A percentile compares a stretch with the other conserved stretches of the same genome.
These are phyloP conservation scores for Amyloporia xantha DNA, from an alignment of 768 basidiomycete species.

Conservation along the genomic window DNA sequence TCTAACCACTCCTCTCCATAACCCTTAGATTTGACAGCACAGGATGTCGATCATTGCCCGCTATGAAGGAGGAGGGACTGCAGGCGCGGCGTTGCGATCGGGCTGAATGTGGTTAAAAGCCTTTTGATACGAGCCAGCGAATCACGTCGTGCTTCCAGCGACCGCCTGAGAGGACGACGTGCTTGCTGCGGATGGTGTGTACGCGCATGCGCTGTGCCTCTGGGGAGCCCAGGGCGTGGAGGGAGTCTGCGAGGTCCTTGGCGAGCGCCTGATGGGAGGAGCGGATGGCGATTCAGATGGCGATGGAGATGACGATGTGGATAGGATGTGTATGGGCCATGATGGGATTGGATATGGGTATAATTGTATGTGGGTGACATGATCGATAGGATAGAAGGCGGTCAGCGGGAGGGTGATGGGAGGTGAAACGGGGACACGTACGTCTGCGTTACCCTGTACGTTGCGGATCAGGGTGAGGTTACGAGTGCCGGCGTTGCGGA, in stretches of 20 bases:
- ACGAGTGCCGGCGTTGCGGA: constrained; percentile 59
- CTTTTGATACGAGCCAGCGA: constrained; percentile 56
- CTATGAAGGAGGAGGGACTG: too few species aligned
- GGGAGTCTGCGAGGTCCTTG: constrained; percentile 43
- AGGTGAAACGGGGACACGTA: constrained; percentile 24
- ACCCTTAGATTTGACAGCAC: too few species aligned
- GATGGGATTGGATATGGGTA: neutral
- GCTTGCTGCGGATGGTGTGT: constrained; percentile 39
- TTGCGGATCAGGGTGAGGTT: constrained; percentile 57
- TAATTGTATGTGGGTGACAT: neutral
- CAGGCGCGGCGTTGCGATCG: too few species aligned
- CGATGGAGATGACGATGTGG: neutral
- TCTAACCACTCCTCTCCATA: too few species aligned
- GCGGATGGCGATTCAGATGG: neutral
- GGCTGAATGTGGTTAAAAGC: too few species aligned
- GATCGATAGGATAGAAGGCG: neutral
- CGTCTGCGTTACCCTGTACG: constrained; percentile 56
- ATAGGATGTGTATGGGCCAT: too few species aligned
- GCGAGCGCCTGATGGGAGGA: constrained; percentile 47
- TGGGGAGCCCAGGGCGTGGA: constrained; percentile 42
- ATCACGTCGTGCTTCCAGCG: constrained; percentile 55
- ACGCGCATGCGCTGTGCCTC: constrained; percentile 46
- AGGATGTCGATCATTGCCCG: too few species aligned
- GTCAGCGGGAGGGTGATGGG: neutral
- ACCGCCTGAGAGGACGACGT: constrained; percentile 56